A percentile compares a stretch with the other conserved stretches of the same genome.
Conservation (phyloP, 2,329 filamentous ascomycete genomes). For the Eutypella sp. region DNA sequence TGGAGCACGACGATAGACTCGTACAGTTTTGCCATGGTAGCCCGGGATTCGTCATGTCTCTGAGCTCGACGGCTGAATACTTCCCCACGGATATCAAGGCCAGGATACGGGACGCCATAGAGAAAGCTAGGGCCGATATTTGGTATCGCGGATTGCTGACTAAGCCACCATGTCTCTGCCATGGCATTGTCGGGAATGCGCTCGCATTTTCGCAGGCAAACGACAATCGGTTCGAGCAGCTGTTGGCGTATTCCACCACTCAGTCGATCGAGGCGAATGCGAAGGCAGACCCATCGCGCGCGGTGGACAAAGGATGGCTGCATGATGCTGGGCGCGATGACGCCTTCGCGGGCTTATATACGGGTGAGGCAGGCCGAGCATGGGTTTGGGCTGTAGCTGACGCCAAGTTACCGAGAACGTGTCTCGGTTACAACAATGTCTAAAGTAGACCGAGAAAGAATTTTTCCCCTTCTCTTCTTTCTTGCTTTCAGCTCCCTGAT, state of each 20-base stretch:
- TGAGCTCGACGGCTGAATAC: slow-evolving; percentile 49
- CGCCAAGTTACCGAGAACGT: slow-evolving; percentile 8
- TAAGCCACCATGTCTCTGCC: slow-evolving; percentile 62
- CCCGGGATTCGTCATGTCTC: slow-evolving; percentile 56
- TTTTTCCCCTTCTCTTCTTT: no score
- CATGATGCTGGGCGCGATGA: slow-evolving; percentile 4
- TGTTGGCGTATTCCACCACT: background rate
- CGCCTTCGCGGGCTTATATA: slow-evolving; percentile 18
- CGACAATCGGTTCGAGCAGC: slow-evolving; percentile 11
- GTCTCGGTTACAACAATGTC: slow-evolving; percentile 24
- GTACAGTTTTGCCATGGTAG: slow-evolving; percentile 67
- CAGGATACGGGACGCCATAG: slow-evolving; percentile 48
- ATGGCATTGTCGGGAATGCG: slow-evolving; percentile 61
- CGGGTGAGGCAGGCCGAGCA: slow-evolving; percentile 22
- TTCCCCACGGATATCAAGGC: slow-evolving; percentile 47
- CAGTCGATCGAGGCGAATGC: background rate
- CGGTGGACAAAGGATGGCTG: background rate
- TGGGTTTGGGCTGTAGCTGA: slow-evolving; percentile 24
- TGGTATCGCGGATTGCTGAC: slow-evolving; percentile 55
- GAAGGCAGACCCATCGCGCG: background rate
- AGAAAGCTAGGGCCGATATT: slow-evolving; percentile 46
- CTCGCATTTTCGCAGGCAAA: slow-evolving; percentile 28
- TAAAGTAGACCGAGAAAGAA: slow-evolving; percentile 8
- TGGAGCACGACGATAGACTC: slow-evolving; percentile 24
- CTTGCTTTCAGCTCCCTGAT: no score